Percentiles rank a stretch among this genome's conserved stretches.
Evolutionary conservation across 768 basidiomycete species (phyloP).

Genomic region (Leccinum rimulosum): DNA sequence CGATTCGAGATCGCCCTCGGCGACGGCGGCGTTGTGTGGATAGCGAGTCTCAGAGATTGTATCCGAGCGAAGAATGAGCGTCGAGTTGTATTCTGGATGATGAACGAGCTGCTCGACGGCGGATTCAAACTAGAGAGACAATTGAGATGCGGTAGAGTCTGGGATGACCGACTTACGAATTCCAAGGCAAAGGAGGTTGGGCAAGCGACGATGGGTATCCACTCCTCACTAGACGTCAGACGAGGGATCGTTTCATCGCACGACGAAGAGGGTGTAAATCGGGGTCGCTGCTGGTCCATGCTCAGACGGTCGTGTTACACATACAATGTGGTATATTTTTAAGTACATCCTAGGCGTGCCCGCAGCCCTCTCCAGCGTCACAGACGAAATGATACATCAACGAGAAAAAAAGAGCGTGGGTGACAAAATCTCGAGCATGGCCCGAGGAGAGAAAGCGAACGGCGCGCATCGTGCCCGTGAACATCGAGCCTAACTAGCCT

Average conservation of each 20-base stretch:
- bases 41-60: conserved; percentile 35
- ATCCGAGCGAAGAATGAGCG: conserved; percentile 85
- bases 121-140: conserved; percentile 61
- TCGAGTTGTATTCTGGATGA: conserved; percentile 93
- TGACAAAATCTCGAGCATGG: conserved; percentile 13
- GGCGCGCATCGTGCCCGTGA: not conserved
- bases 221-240: conserved; percentile 12
- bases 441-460: conserved; percentile 20
- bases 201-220: conserved; percentile 40
- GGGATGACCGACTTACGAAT: conserved; percentile 34
- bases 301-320: not conserved
- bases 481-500: conserved; percentile 6
- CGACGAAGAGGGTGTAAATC: conserved; percentile 22
- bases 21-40: conserved; percentile 34
- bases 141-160: not conserved
- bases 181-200: conserved; percentile 41
- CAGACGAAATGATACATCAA: conserved; percentile 21
- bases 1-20: conserved; percentile 30
- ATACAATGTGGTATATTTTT: conserved; percentile 11
- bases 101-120: conserved; percentile 72
- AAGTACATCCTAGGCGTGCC: conserved; percentile 17
- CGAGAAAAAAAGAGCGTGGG: conserved; percentile 24
- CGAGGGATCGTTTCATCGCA: conserved; percentile 1
- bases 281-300: conserved; percentile 14
- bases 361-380: not conserved